These are phyloP conservation scores for Bryoglossum gracile DNA, from an alignment of 495 filamentous ascomycete genomes.

Conservation along the genomic window DNA sequence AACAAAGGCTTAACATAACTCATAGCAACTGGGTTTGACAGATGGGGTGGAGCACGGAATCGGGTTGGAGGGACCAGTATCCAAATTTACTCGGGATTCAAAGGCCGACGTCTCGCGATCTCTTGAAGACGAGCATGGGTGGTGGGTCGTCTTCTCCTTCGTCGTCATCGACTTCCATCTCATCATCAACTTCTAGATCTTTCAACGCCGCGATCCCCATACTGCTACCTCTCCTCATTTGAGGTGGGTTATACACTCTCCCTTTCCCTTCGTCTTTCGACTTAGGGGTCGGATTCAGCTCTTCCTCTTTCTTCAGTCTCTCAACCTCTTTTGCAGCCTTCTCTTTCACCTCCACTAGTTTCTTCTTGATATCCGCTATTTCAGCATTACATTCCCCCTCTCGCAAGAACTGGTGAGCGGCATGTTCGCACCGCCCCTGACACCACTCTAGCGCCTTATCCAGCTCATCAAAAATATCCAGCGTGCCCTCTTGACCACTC, in stretches of 20 bases:
- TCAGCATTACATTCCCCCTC: slow-evolving; percentile 73
- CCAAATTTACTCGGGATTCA: no score
- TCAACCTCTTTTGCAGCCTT: slow-evolving; percentile 52
- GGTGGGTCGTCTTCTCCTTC: slow-evolving; percentile 12
- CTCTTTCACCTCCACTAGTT: slow-evolving; percentile 51
- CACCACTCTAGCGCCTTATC: slow-evolving; percentile 73
- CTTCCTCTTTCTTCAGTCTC: slow-evolving; percentile 29
- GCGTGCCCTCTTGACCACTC: slow-evolving; percentile 17
- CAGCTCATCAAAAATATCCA: slow-evolving; percentile 59
- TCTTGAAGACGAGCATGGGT: slow-evolving; percentile 19
- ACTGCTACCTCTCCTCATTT: slow-evolving; percentile 5
- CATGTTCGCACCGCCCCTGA: slow-evolving; percentile 74
- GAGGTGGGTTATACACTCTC: slow-evolving; percentile 5
- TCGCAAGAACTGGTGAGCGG: slow-evolving; percentile 78
- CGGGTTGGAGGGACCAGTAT: no score
- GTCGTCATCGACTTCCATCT: slow-evolving; percentile 23
- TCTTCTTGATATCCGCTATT: slow-evolving; percentile 57
- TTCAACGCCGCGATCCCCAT: background rate
- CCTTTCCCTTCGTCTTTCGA: background rate
- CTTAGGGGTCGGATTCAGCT: background rate
- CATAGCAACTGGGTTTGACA: no score
- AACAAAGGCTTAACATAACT: no score
- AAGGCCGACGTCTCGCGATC: slow-evolving; percentile 14
- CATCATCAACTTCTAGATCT: slow-evolving; percentile 20
- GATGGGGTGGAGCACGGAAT: no score